phyloP scores from a whole-genome alignment of 352 stramenopile species.

The Pythium scleroteichum region DNA sequence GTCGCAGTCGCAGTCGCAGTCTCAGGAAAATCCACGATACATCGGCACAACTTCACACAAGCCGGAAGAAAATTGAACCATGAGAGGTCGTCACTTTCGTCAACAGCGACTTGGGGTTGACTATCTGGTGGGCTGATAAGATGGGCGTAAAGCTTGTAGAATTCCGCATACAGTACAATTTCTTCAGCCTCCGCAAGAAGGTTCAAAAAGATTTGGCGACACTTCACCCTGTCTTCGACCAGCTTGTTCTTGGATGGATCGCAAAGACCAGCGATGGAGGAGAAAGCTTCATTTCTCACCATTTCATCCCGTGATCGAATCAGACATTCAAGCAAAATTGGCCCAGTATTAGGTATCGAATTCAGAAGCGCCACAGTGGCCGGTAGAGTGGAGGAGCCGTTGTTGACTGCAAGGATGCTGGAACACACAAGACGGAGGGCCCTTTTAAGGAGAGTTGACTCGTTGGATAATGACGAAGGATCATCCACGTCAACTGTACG shows the following conservation, averaged over 20 bases:
- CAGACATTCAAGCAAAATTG: slow-evolving; percentile 23
- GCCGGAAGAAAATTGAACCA: slow-evolving; percentile 27
- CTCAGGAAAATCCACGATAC: slow-evolving; percentile 23
- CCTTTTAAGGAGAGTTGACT: slow-evolving; percentile 16
- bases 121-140: slow-evolving; percentile 9
- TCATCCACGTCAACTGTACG: background rate
- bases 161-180: slow-evolving; percentile 16
- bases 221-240: slow-evolving; percentile 40
- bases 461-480: background rate
- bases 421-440: slow-evolving; percentile 31
- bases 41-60: slow-evolving; percentile 17
- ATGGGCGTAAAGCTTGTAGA: slow-evolving; percentile 22
- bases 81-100: slow-evolving; percentile 10
- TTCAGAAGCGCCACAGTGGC: slow-evolving; percentile 7
- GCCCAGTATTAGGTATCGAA: slow-evolving; percentile 13
- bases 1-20: background rate
- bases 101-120: background rate
- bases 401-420: background rate
- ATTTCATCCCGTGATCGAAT: slow-evolving; percentile 7
- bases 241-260: slow-evolving; percentile 42
- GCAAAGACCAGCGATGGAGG: slow-evolving; percentile 21
- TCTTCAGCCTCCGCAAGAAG: slow-evolving; percentile 19
- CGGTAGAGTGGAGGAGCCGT: too few species aligned
- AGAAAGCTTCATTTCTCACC: slow-evolving; percentile 17
- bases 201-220: slow-evolving; percentile 23